Evolutionary conservation across 2,329 filamentous ascomycete genomes (phyloP).

Genomic region (Colletotrichum spaethianum): DNA sequence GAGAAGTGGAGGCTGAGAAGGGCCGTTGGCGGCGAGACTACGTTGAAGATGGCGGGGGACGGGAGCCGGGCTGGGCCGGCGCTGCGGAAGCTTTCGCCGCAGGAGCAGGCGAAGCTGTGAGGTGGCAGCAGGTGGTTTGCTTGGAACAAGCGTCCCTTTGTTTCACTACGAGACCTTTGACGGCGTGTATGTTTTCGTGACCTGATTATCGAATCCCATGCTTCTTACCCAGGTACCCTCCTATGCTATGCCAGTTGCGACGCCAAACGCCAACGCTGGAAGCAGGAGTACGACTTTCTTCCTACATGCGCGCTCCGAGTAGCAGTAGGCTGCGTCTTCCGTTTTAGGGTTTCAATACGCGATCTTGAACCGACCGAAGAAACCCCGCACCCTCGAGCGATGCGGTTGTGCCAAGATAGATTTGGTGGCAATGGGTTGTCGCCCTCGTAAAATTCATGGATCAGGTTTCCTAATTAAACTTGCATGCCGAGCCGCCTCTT

Average conservation of each 20-base stretch:
- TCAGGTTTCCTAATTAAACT: neutral
- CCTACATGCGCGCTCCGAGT: neutral
- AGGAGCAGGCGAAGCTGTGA: slow-evolving; percentile 49
- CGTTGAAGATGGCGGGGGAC: slow-evolving; percentile 45
- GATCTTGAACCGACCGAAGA: neutral
- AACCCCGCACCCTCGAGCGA: neutral
- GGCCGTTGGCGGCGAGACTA: neutral
- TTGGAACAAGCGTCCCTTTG: neutral
- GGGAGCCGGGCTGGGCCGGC: slow-evolving; percentile 50
- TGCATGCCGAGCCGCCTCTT: neutral
- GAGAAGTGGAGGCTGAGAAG: slow-evolving; percentile 49
- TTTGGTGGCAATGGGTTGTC: neutral
- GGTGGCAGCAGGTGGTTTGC: neutral
- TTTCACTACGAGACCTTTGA: neutral
- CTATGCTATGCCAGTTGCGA: neutral
- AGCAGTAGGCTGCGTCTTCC: neutral
- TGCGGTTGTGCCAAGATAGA: neutral
- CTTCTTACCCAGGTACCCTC: too few relatives aligned
- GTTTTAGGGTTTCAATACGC: slow-evolving; percentile 8
- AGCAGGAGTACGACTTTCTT: neutral
- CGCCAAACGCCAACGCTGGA: neutral
- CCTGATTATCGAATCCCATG: neutral
- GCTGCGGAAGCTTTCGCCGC: slow-evolving; percentile 44
- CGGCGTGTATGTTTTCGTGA: neutral
- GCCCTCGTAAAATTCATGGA: neutral